Base-by-base conservation (phyloP, 768 basidiomycete genomes). In the Rhodocollybia butyracea region DNA sequence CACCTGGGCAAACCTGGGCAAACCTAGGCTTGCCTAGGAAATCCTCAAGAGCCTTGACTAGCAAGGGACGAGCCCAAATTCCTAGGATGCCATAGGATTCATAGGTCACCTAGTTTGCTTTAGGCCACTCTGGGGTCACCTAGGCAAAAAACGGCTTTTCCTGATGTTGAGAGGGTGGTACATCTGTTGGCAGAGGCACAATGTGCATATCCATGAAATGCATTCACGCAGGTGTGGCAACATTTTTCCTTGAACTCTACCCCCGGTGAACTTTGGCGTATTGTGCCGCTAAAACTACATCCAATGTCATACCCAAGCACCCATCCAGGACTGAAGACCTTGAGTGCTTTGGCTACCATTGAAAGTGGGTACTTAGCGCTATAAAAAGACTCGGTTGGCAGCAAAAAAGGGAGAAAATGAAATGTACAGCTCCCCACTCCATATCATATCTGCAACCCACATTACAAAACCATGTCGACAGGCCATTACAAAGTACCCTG, bases 131-230 rank as follows among this genome's bases (percentile, higher is more conserved):
- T n/a, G n/a, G n/a, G n/a, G n/a, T n/a, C n/a, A n/a, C n/a, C n/a
- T n/a, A n/a, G n/a, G n/a, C n/a, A n/a, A n/a, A n/a, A n/a, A n/a
- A n/a, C n/a, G n/a, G n/a, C n/a, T n/a, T n/a, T n/a, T n/a, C n/a
- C n/a, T n/a, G n/a, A n/a, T n/a, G 40, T 43, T 50, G 47, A 64
- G 63, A 19, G 69, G 72, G 46, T 73, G 73, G 53, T 67, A 57
- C 4, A 52, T 21, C 1, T 67, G 51, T 51, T 75, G 73, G 46
- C 73, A 76, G 2, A 5, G 56, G 63, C 62, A 51, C 69, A 61
- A 59, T 76, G 73, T 7, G 67, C 54, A 53, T 72, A 70, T 0
- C 72, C 70, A 57, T 74, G 71, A 48, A 73, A 74, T 3, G 70
- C 61, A 52, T 64, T 64, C 41, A 65, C 57, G 15, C 63, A 55